A percentile compares a stretch with the other conserved stretches of the same genome.
Conservation (phyloP, 768 basidiomycete genomes). For the Russula earlei region DNA sequence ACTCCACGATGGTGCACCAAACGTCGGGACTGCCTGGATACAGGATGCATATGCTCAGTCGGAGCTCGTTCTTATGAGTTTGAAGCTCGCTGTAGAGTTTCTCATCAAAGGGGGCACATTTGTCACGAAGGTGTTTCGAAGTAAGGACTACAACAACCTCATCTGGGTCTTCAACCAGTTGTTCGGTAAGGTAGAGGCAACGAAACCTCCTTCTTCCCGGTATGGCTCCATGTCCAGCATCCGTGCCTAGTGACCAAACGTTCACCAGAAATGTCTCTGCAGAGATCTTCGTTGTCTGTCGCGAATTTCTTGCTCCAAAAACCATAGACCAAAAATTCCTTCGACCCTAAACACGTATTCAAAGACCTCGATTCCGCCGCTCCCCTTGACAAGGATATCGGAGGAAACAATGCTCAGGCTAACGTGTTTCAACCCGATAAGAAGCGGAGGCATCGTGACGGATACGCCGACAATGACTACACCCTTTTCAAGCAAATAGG, state of each 20-base stretch:
- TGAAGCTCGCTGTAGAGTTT: slow-evolving; percentile 94
- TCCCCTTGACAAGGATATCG: slow-evolving; percentile 41
- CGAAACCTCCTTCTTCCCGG: slow-evolving; percentile 97
- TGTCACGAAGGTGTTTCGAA: slow-evolving; percentile 97
- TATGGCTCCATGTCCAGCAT: slow-evolving; percentile 28
- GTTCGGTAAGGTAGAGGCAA: slow-evolving; percentile 94
- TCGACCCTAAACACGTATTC: slow-evolving; percentile 95
- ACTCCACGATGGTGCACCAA: slow-evolving; percentile 97
- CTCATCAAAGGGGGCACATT: slow-evolving; percentile 89
- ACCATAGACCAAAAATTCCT: slow-evolving; percentile 97
- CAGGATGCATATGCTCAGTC: slow-evolving; percentile 97
- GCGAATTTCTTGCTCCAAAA: slow-evolving; percentile 88
- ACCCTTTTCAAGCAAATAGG: slow-evolving; percentile 71
- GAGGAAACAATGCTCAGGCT: slow-evolving; percentile 60
- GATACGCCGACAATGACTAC: slow-evolving; percentile 92
- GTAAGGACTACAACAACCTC: slow-evolving; percentile 95
- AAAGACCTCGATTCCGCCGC: slow-evolving; percentile 63
- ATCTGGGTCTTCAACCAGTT: slow-evolving; percentile 98
- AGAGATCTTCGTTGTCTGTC: slow-evolving; percentile 98
- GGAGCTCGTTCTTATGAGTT: slow-evolving; percentile 89
- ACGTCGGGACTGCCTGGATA: slow-evolving; percentile 98
- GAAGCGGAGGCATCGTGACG: slow-evolving; percentile 85
- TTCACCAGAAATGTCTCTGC: slow-evolving; percentile 86
- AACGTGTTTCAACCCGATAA: slow-evolving; percentile 98
- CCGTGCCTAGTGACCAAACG: neutral